These are phyloP conservation scores for Salix arbutifolia DNA, from an alignment of 345 rosid genomes.

Conservation along the genomic window DNA sequence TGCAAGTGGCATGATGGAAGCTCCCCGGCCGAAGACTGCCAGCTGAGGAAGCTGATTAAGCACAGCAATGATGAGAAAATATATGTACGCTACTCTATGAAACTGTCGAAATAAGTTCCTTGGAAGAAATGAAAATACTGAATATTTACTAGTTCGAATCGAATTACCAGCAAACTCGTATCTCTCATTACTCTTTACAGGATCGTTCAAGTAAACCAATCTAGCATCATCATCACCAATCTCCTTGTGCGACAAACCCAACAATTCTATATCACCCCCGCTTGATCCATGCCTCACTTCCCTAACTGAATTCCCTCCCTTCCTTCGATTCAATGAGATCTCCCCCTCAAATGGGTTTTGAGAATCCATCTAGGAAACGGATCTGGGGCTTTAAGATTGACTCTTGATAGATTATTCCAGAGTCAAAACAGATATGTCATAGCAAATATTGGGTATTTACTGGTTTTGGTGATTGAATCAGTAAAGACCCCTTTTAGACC, in stretches of 20 bases:
- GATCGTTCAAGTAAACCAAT: background rate
- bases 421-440: background rate
- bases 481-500: background rate
- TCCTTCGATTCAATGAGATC: background rate
- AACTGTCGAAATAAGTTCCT: conserved; percentile 10
- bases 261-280: background rate
- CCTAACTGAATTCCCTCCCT: background rate
- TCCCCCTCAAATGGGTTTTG: background rate
- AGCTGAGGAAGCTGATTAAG: background rate
- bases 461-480: background rate
- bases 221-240: background rate
- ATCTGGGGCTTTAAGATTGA: background rate
- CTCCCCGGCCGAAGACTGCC: background rate
- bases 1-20: background rate
- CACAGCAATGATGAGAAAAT: conserved; percentile 6
- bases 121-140: conserved; percentile 2
- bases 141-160: conserved; percentile 9
- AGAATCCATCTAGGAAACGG: background rate
- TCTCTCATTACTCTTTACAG: background rate
- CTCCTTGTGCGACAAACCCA: background rate
- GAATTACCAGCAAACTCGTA: background rate
- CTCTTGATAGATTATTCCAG: background rate
- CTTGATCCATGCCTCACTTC: background rate
- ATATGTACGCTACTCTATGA: conserved; percentile 12
- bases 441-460: background rate